Conservation (phyloP, 2,329 filamentous ascomycete species). For the Fonsecaea multimorphosa region DNA sequence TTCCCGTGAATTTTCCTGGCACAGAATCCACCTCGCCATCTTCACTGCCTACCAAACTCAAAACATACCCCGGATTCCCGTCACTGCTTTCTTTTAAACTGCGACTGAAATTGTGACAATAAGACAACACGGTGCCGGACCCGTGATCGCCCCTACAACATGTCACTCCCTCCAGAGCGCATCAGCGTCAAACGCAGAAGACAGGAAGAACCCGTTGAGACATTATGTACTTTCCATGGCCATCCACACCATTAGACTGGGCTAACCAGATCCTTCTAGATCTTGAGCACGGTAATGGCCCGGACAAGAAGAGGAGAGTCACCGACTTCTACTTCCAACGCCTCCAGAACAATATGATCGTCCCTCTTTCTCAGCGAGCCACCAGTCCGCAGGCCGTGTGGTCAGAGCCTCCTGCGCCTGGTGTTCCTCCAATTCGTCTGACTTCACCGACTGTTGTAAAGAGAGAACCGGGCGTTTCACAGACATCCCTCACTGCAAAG, state of each 20-base stretch:
- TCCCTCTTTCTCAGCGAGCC: constrained; percentile 25
- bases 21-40: neutral
- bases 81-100: neutral
- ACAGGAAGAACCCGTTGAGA: constrained; percentile 63
- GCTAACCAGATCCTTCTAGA: constrained; percentile 42
- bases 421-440: constrained; percentile 50
- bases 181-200: constrained; percentile 64
- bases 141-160: constrained; percentile 36
- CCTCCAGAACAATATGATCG: constrained; percentile 42
- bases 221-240: constrained; percentile 50
- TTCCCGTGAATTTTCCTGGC: neutral
- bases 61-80: neutral
- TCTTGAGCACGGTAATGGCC: constrained; percentile 51
- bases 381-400: constrained; percentile 31
- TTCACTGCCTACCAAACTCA: neutral
- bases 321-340: constrained; percentile 57
- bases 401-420: constrained; percentile 25
- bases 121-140: neutral
- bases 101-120: neutral
- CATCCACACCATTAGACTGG: neutral
- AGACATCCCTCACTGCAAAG: constrained; percentile 15
- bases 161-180: constrained; percentile 57
- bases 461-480: constrained; percentile 40
- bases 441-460: constrained; percentile 52
- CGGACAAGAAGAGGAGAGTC: constrained; percentile 55